A percentile compares a stretch with the other conserved stretches of the same genome.
Conservation (phyloP, 441 rosid species). For the Populus tomentosa region DNA sequence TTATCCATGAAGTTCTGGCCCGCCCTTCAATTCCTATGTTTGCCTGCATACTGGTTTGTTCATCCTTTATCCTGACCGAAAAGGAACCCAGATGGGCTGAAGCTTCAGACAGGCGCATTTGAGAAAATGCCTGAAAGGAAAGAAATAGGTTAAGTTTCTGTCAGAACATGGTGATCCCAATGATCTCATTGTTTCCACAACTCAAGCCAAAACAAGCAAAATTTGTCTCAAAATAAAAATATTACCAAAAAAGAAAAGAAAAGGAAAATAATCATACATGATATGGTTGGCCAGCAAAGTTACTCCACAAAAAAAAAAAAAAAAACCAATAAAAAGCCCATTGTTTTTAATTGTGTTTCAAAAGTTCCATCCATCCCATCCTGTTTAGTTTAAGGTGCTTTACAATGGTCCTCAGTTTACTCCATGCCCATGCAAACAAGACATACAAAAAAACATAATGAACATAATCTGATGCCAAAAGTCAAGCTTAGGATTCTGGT, state of each 20-base stretch:
- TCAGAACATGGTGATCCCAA: neutral
- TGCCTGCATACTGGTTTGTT: slow-evolving; percentile 50
- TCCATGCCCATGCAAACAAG: neutral
- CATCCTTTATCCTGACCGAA: slow-evolving; percentile 84
- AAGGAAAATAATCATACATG: no score
- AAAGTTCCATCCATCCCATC: neutral
- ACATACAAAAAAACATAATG: neutral
- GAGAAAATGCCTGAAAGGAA: slow-evolving; percentile 83
- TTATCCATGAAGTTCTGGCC: slow-evolving; percentile 76
- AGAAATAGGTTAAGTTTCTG: neutral
- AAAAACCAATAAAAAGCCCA: neutral
- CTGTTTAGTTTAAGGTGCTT: neutral
- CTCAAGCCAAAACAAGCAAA: neutral
- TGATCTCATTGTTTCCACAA: neutral
- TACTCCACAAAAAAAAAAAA: neutral
- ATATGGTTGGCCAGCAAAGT: neutral
- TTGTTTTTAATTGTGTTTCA: neutral
- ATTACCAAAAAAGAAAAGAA: neutral
- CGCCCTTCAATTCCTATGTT: slow-evolving; percentile 61
- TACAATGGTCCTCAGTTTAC: neutral
- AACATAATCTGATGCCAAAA: neutral
- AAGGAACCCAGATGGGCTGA: slow-evolving; percentile 98
- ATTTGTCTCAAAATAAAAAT: neutral
- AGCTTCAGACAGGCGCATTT: slow-evolving; percentile 98
- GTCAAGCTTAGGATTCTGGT: no score